Conservation (phyloP, 2,329 filamentous ascomycete species). For the Ophiostoma pallidulum region DNA sequence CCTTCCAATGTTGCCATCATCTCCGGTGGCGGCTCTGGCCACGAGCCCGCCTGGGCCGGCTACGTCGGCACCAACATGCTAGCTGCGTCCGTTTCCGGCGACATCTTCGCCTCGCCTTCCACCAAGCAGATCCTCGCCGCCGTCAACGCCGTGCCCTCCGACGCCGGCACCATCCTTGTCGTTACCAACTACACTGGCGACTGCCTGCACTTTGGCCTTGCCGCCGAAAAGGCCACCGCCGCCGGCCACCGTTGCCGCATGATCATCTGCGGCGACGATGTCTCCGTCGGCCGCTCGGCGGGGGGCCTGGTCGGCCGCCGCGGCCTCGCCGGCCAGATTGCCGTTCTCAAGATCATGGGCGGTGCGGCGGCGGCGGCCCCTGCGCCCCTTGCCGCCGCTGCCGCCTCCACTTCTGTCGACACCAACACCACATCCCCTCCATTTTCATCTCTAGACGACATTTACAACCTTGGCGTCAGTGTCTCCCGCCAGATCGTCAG, state of each 20-base stretch:
- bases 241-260: constrained; percentile 45
- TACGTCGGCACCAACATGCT: constrained; percentile 55
- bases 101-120: constrained; percentile 55
- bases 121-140: constrained; percentile 54
- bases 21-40: constrained; percentile 47
- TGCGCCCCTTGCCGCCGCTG: no score
- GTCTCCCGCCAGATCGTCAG: constrained; percentile 45
- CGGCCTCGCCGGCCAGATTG: constrained; percentile 52
- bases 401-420: no score
- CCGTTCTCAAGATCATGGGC: constrained; percentile 49
- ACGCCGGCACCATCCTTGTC: constrained; percentile 48
- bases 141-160: constrained; percentile 45
- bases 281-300: constrained; percentile 50
- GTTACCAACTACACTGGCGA: constrained; percentile 59
- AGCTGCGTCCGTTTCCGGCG: constrained; percentile 50
- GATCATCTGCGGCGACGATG: constrained; percentile 56
- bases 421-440: constrained; percentile 22
- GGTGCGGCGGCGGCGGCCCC: constrained; percentile 41
- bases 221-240: constrained; percentile 47
- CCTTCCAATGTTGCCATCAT: constrained; percentile 39
- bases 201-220: constrained; percentile 52
- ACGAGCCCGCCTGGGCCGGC: constrained; percentile 54
- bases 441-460: constrained; percentile 39
- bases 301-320: constrained; percentile 51
- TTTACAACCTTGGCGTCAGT: constrained; percentile 41